Percentiles rank a stretch among this genome's conserved stretches.
These are phyloP conservation scores for Aspergillus floridensis DNA, from an alignment of 2,329 filamentous ascomycete species.

Conservation along the genomic window DNA sequence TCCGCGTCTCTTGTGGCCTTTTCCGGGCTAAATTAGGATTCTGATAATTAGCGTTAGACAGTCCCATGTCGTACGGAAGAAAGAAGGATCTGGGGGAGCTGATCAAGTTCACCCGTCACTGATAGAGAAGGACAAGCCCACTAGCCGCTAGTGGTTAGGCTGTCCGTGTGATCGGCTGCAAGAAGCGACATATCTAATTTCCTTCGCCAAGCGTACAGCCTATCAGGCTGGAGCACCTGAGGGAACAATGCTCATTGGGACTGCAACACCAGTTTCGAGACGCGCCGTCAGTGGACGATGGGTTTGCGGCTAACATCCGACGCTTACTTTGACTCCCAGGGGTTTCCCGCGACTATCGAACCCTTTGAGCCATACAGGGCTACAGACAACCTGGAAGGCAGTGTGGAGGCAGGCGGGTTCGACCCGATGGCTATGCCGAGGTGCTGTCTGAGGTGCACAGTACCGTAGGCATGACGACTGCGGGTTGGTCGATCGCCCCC, in stretches of 20 bases:
- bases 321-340: constrained; percentile 11
- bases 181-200: constrained; percentile 21
- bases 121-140: constrained; percentile 14
- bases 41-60: neutral
- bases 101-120: constrained; percentile 12
- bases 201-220: constrained; percentile 8
- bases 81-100: constrained; percentile 2
- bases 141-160: constrained; percentile 17
- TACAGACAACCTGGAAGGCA: neutral
- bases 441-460: neutral
- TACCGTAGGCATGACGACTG: neutral
- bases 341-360: constrained; percentile 3
- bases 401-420: neutral
- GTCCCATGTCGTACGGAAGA: neutral
- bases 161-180: constrained; percentile 16
- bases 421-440: neutral
- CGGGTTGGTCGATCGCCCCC: neutral
- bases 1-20: neutral
- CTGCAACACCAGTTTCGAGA: neutral
- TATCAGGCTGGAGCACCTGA: constrained; percentile 10
- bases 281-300: constrained; percentile 11
- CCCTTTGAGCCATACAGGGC: constrained; percentile 6
- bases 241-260: constrained; percentile 12
- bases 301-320: constrained; percentile 10
- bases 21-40: constrained; percentile 3